Evolutionary conservation across 768 basidiomycete species (phyloP).

Genomic region (Steccherinum ochraceum): DNA sequence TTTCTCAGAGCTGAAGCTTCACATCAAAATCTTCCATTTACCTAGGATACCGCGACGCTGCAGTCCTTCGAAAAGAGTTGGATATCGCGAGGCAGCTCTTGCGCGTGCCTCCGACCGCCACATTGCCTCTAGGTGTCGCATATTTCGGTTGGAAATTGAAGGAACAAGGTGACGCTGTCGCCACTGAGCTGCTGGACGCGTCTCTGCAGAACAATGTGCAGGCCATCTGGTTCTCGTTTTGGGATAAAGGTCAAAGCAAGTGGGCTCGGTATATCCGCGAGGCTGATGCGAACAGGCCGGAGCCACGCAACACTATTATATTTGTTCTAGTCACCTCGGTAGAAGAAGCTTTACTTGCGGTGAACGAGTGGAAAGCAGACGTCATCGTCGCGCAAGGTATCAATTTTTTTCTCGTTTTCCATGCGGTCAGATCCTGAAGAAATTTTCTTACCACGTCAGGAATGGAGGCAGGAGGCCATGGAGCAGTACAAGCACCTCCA

Average conservation of each 20-base stretch:
- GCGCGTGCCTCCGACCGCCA: slow-evolving; percentile 10
- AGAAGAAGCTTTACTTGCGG: slow-evolving; percentile 51
- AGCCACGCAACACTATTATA: slow-evolving; percentile 35
- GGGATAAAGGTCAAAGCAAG: slow-evolving; percentile 42
- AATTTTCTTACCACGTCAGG: slow-evolving; percentile 35
- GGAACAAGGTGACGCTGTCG: slow-evolving; percentile 27
- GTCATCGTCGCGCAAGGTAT: slow-evolving; percentile 75
- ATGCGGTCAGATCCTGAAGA: neutral
- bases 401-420: slow-evolving; percentile 3
- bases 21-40: slow-evolving; percentile 1
- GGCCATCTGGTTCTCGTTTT: slow-evolving; percentile 71
- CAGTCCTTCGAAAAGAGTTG: slow-evolving; percentile 45
- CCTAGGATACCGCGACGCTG: slow-evolving; percentile 41
- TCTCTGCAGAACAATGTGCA: slow-evolving; percentile 51
- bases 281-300: slow-evolving; percentile 32
- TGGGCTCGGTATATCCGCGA: slow-evolving; percentile 62
- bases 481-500: slow-evolving; percentile 48
- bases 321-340: slow-evolving; percentile 62
- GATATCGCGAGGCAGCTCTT: slow-evolving; percentile 43
- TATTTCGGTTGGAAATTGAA: slow-evolving; percentile 72
- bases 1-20: neutral
- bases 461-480: slow-evolving; percentile 79
- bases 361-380: slow-evolving; percentile 66
- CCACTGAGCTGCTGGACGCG: slow-evolving; percentile 37
- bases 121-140: slow-evolving; percentile 64